Conservation (phyloP, 2,329 filamentous ascomycete species). For the Chrysoporthe puriensis region DNA sequence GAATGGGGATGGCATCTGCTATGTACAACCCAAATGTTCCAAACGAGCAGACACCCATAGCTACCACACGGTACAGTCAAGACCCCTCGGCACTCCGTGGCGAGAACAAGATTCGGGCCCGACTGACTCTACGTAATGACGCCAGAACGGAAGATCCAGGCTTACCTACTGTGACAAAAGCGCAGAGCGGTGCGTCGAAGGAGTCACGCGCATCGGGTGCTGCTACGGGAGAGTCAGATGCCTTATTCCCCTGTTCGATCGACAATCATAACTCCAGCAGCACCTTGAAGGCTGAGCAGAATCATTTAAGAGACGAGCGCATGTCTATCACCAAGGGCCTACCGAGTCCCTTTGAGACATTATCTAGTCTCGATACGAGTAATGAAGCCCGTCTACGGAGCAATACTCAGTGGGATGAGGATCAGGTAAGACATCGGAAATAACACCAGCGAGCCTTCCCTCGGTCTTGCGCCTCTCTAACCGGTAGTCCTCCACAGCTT, state of each 20-base stretch:
- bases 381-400: background rate
- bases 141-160: background rate
- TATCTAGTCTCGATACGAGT: background rate
- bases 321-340: background rate
- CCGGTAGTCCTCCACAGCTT: background rate
- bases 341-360: background rate
- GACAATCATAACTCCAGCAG: background rate
- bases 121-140: background rate
- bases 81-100: background rate
- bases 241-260: background rate
- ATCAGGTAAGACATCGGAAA: background rate
- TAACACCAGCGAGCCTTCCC: background rate
- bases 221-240: background rate
- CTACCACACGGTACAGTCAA: background rate
- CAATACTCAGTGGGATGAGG: background rate
- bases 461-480: background rate
- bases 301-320: background rate
- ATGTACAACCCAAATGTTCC: background rate
- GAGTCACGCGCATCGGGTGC: background rate
- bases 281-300: background rate
- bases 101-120: background rate
- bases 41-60: background rate
- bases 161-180: background rate
- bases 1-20: background rate
- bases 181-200: background rate